Base-by-base conservation (phyloP, 2,329 filamentous ascomycete genomes). In the Xylariaceae sp. region DNA sequence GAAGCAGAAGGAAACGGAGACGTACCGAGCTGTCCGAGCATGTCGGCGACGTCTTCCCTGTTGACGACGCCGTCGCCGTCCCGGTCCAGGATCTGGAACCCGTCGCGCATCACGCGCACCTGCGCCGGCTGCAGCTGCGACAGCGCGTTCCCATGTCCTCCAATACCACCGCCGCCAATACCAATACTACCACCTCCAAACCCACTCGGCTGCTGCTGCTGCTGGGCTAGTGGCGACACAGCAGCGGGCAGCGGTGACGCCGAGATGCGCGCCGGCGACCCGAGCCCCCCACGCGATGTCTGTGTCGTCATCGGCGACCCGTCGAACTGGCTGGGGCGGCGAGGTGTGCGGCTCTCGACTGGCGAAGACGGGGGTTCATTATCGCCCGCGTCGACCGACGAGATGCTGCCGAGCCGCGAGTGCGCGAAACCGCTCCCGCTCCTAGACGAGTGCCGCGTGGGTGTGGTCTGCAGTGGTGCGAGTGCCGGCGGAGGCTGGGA, bases 21-120 rank as follows among this genome's bases (percentile, higher is more conserved):
- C 57, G 29, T 63, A 85, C 83, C 89, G 31, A 95, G 70, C 52
- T 94, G 88, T 38, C 74, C 77, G 19, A 98, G 72, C 74, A 94
- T 94, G 50, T 93, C 85, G 12, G 77, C 77, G 5, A 98, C 79
- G 55, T 94, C 87, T 15, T 90, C 83, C 38, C 83, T 73, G 45
- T 81, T 83, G 40, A 98, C 80, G 32, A 75, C 67, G 13, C 90
- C 89, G 52, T 92, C 87, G 51, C 87, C 89, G 59, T 92, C 82
- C 39, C 86, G 75, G 58, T 96, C 92, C 29, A 98, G 70, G 38
- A 95, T 88, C 58, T 93, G 86, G 59, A 96, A 98, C 0, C 83
- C 87, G 55, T 96, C 90, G 40, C 92, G 77, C 60, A 98, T 75
- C 49, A 86, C 85, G 51, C 89, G 78, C 22, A 95, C 77, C 49